phyloP scores from a whole-genome alignment of 2,329 filamentous ascomycete species.

The Xylariaceae sp. region DNA sequence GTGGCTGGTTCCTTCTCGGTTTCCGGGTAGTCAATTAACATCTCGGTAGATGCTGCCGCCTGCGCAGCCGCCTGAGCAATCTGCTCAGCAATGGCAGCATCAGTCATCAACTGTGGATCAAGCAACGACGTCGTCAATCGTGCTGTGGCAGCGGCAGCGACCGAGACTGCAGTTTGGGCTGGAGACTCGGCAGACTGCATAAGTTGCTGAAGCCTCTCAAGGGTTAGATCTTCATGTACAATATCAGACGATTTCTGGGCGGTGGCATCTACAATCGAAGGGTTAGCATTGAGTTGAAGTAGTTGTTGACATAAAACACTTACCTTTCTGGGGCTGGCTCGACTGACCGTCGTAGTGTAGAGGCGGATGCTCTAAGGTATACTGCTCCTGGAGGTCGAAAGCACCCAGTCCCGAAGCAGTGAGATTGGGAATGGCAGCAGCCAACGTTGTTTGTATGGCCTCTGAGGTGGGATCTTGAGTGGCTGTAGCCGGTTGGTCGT shows the following conservation, averaged over 20 bases:
- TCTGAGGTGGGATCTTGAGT: slow-evolving; percentile 19
- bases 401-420: slow-evolving; percentile 15
- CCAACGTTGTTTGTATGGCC: slow-evolving; percentile 22
- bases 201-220: slow-evolving; percentile 47
- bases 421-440: slow-evolving; percentile 17
- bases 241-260: slow-evolving; percentile 13
- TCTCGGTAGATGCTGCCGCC: slow-evolving; percentile 18
- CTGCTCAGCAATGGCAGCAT: slow-evolving; percentile 19
- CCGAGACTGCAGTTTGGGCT: slow-evolving; percentile 48
- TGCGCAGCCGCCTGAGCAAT: slow-evolving; percentile 12
- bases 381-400: slow-evolving; percentile 57
- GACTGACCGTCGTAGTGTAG: slow-evolving; percentile 42
- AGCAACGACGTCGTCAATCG: slow-evolving; percentile 52
- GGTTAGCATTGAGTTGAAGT: slow-evolving; percentile 15
- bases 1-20: slow-evolving; percentile 16
- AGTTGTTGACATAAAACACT: slow-evolving; percentile 11
- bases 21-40: slow-evolving; percentile 28
- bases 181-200: slow-evolving; percentile 34
- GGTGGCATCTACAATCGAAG: slow-evolving; percentile 10
- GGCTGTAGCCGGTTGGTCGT: slow-evolving; percentile 35
- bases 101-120: slow-evolving; percentile 43
- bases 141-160: slow-evolving; percentile 54
- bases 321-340: slow-evolving; percentile 34
- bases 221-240: slow-evolving; percentile 34
- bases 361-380: slow-evolving; percentile 54